Conservation (phyloP, 805 yeast species). For the Groenewaldozyma salmanticensis region DNA sequence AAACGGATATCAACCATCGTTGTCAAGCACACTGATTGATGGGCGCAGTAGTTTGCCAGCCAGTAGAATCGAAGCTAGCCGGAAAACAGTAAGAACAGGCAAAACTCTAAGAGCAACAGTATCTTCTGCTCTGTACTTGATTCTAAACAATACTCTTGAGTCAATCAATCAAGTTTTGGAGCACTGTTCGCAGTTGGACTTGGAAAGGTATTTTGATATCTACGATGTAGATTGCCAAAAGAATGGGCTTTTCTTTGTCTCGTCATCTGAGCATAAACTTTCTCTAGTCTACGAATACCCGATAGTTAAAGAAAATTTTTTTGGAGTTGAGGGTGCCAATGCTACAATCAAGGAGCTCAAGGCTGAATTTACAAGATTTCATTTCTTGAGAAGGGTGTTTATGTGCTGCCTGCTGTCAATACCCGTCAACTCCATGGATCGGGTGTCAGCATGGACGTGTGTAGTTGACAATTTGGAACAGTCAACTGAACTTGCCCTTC, state of each 20-base stretch:
- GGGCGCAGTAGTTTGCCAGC: constrained; percentile 4
- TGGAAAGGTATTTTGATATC: constrained; percentile 36
- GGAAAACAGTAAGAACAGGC: constrained; percentile 13
- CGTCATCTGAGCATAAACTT: constrained; percentile 2
- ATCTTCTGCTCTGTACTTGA: constrained; percentile 23
- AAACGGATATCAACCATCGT: constrained; percentile 18
- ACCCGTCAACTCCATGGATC: constrained; percentile 17
- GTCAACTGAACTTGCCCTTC: constrained; percentile 8
- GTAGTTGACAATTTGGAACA: constrained; percentile 17
- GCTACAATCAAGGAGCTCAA: constrained; percentile 23
- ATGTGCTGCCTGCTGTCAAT: constrained; percentile 36
- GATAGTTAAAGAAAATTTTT: constrained; percentile 10
- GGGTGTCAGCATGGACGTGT: constrained; percentile 19
- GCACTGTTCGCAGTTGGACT: constrained; percentile 25
- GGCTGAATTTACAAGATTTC: constrained; percentile 28
- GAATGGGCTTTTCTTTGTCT: constrained; percentile 8
- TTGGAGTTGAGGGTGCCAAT: constrained; percentile 19
- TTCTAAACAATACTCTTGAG: constrained; percentile 25
- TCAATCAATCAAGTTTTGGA: constrained; percentile 24
- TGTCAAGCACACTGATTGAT: constrained; percentile 2
- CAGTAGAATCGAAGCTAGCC: constrained; percentile 3
- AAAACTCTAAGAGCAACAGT: constrained; percentile 27
- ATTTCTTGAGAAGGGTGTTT: constrained; percentile 33
- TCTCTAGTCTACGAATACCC: neutral
- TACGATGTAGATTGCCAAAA: constrained; percentile 30